Percentiles rank a stretch among this genome's conserved stretches.
These are phyloP conservation scores for Beauveria australis DNA, from an alignment of 2,329 filamentous ascomycete genomes.

Conservation along the genomic window DNA sequence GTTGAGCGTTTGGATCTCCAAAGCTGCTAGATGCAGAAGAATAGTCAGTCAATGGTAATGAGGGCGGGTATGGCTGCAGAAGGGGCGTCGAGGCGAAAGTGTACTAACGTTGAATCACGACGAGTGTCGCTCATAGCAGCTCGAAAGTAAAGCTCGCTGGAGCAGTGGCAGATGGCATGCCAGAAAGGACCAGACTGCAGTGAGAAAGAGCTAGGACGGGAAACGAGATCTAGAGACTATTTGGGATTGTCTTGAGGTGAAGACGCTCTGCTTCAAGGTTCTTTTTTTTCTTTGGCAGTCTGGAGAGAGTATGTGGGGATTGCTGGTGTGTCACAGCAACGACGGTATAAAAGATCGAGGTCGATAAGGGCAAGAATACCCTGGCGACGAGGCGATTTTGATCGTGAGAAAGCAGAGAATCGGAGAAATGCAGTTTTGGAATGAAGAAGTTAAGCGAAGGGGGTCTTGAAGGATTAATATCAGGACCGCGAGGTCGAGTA, in stretches of 20 bases:
- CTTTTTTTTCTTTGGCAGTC: conserved; percentile 6
- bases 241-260: conserved; percentile 5
- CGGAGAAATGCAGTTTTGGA: background rate
- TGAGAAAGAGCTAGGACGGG: background rate
- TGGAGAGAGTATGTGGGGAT: conserved; percentile 8
- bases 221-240: background rate
- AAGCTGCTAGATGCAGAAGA: conserved; percentile 36
- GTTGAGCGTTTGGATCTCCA: conserved; percentile 55
- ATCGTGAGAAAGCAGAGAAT: background rate
- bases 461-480: background rate
- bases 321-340: conserved; percentile 11
- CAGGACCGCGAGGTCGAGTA: conserved; percentile 5
- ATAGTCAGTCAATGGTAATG: conserved; percentile 24
- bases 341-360: background rate
- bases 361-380: background rate
- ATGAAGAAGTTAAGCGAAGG: background rate
- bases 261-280: background rate
- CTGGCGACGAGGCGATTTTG: background rate
- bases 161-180: conserved; percentile 7
- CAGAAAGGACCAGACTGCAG: background rate
- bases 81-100: conserved; percentile 6
- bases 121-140: conserved; percentile 58
- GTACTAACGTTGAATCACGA: conserved; percentile 39
- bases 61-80: background rate
- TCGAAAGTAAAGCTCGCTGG: conserved; percentile 15